These are phyloP conservation scores for Monascus ruber DNA, from an alignment of 2,329 filamentous ascomycete species.

Conservation along the genomic window DNA sequence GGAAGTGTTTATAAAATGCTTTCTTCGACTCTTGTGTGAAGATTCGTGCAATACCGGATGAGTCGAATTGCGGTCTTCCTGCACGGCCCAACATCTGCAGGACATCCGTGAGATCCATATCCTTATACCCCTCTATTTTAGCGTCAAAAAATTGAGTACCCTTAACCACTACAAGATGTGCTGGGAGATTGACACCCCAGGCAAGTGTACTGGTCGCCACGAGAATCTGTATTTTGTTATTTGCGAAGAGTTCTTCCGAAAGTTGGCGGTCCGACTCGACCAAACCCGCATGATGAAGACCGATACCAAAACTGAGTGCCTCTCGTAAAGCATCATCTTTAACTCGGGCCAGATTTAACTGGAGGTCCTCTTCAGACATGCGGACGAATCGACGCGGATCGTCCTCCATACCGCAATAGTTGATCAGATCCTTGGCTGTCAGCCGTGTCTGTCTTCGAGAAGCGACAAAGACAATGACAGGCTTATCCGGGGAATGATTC, in stretches of 20 bases:
- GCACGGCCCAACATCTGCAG: conserved; percentile 95
- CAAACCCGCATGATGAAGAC: conserved; percentile 90
- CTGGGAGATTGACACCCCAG: conserved; percentile 96
- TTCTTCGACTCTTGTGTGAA: conserved; percentile 98
- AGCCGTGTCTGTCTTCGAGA: conserved; percentile 89
- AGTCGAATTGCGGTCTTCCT: conserved; percentile 91
- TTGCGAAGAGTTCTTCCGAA: conserved; percentile 85
- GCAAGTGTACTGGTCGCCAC: conserved; percentile 92
- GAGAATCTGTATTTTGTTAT: conserved; percentile 96
- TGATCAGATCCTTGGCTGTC: conserved; percentile 92
- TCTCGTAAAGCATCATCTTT: conserved; percentile 90
- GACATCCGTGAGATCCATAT: conserved; percentile 98
- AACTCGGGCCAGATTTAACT: conserved; percentile 74
- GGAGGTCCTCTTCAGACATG: conserved; percentile 90
- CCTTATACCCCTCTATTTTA: conserved; percentile 93
- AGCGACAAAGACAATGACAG: conserved; percentile 95
- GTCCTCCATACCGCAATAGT: conserved; percentile 96
- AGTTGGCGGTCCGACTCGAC: conserved; percentile 89
- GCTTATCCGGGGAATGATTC: conserved; percentile 88
- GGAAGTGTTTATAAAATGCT: conserved; percentile 98
- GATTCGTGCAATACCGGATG: conserved; percentile 88
- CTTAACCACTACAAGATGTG: conserved; percentile 94
- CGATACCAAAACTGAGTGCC: conserved; percentile 94
- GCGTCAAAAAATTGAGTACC: conserved; percentile 97
- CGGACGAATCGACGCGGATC: conserved; percentile 85